These are phyloP conservation scores for Trichomonascus vanleenenianus DNA, from an alignment of 805 yeast species.

Conservation along the genomic window DNA sequence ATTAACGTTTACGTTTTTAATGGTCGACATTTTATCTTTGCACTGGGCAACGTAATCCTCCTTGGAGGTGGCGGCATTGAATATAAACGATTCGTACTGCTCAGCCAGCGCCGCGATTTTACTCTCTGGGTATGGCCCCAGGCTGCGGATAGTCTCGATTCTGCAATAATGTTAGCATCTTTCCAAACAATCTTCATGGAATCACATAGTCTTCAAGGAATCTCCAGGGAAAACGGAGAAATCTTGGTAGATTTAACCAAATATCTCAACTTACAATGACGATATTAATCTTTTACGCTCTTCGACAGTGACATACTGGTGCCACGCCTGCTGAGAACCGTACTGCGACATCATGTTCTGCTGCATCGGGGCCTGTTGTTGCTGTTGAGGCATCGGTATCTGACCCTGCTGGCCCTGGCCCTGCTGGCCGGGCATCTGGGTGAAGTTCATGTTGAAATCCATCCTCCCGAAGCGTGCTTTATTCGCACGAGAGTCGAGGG, in stretches of 20 bases:
- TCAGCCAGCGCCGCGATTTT: conserved; percentile 26
- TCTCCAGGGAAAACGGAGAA: no score
- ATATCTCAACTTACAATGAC: conserved; percentile 17
- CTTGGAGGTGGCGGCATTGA: conserved; percentile 23
- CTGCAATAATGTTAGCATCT: not conserved
- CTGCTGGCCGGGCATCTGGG: no score
- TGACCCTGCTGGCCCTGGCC: no score
- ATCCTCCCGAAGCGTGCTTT: no score
- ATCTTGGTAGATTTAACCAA: no score
- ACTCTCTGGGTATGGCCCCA: conserved; percentile 21
- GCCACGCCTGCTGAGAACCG: conserved; percentile 13
- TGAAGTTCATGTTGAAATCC: no score
- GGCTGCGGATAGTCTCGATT: not conserved
- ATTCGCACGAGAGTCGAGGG: no score
- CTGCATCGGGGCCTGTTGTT: conserved; percentile 1
- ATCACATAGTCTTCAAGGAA: no score
- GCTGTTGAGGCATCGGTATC: no score
- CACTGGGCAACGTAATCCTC: conserved; percentile 14
- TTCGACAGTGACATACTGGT: conserved; percentile 16
- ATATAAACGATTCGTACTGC: conserved; percentile 26
- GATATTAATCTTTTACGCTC: conserved; percentile 20
- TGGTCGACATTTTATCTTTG: no score
- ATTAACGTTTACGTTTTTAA: no score
- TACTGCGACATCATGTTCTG: conserved; percentile 3
- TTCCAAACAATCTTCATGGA: not conserved